Evolutionary conservation across 1,284 basidiomycete genomes (phyloP).

Genomic region (Clitocybe nebularis): DNA sequence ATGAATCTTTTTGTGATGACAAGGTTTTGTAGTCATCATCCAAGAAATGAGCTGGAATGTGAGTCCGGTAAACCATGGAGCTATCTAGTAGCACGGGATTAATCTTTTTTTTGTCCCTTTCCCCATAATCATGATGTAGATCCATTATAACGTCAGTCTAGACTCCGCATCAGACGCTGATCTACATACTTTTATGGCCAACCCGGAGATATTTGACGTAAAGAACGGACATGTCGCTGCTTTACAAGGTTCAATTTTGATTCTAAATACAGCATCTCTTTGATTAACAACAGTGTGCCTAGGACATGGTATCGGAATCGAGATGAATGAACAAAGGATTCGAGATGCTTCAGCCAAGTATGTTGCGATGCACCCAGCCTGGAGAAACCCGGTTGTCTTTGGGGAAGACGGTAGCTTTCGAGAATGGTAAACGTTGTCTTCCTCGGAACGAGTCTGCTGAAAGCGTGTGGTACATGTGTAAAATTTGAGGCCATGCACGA

Average conservation of each 20-base stretch:
- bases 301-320: constrained; percentile 69
- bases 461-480: too few relatives aligned
- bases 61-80: constrained; percentile 10
- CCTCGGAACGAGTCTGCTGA: too few relatives aligned
- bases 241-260: constrained; percentile 36
- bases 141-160: constrained; percentile 60
- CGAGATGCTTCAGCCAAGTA: constrained; percentile 46
- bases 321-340: constrained; percentile 65
- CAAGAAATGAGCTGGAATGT: constrained; percentile 70
- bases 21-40: constrained; percentile 42
- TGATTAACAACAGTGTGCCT: too few relatives aligned
- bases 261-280: too few relatives aligned
- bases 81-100: too few relatives aligned
- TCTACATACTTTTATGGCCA: constrained; percentile 62
- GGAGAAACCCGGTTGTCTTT: constrained; percentile 59
- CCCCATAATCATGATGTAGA: constrained; percentile 31
- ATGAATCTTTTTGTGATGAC: too few relatives aligned
- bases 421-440: constrained; percentile 31
- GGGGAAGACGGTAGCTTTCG: constrained; percentile 29
- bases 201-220: constrained; percentile 58
- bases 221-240: constrained; percentile 57
- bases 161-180: constrained; percentile 44
- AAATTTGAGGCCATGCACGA: too few relatives aligned
- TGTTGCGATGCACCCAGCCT: constrained; percentile 34
- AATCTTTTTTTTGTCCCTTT: too few relatives aligned